These are phyloP conservation scores for Scenedesmus sp. DNA, from an alignment of 163 green algal genomes.

Conservation along the genomic window DNA sequence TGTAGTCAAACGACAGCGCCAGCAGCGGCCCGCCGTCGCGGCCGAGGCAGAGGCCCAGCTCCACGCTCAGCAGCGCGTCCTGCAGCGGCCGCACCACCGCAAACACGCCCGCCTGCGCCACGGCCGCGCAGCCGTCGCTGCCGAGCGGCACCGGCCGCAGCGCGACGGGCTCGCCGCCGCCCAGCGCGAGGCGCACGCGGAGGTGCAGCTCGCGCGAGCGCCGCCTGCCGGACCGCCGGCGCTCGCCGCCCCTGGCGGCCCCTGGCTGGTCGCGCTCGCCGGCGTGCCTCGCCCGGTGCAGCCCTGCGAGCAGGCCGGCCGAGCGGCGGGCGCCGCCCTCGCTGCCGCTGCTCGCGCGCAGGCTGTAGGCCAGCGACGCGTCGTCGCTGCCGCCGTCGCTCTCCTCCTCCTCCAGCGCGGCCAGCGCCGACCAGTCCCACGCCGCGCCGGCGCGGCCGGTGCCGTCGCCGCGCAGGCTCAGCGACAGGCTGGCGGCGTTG, in stretches of 20 bases:
- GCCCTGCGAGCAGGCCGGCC: no score
- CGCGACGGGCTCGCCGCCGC: not conserved
- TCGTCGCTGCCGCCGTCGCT: not conserved
- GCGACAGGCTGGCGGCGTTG: slow-evolving; percentile 3
- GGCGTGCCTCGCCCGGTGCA: no score
- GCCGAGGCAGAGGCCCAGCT: slow-evolving; percentile 24
- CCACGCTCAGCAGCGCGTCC: not conserved
- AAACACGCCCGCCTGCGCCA: slow-evolving; percentile 35
- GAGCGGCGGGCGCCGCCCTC: not conserved
- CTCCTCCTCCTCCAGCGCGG: not conserved
- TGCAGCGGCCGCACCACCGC: slow-evolving; percentile 24
- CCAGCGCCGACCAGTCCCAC: no score
- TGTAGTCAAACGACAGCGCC: slow-evolving; percentile 27
- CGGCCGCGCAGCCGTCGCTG: slow-evolving; percentile 1
- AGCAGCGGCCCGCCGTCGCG: slow-evolving; percentile 4
- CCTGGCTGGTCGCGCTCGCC: not conserved
- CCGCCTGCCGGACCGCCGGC: not conserved
- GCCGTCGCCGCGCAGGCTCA: no score
- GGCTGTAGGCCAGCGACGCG: no score
- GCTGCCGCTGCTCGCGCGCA: no score
- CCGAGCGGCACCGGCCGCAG: not conserved
- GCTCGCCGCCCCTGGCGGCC: not conserved
- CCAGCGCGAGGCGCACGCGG: slow-evolving; percentile 14
- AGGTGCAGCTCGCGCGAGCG: slow-evolving; percentile 20
- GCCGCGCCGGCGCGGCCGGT: no score